Conservation (phyloP, 177 flowering plant genomes). For the Tripterygium wilfordii region DNA sequence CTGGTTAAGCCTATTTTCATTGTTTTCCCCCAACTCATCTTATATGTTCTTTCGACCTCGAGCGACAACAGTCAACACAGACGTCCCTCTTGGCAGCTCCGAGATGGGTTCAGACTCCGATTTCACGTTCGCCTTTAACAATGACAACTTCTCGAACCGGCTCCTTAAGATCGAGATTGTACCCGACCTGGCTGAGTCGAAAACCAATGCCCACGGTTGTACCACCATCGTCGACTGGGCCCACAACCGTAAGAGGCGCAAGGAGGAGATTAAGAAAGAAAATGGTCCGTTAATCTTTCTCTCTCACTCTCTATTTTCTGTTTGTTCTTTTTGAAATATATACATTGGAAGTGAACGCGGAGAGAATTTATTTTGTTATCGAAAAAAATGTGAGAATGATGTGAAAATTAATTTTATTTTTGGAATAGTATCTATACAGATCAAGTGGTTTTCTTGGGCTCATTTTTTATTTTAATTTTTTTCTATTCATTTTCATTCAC, state of each 20-base stretch:
- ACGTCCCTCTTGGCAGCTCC: too few relatives aligned
- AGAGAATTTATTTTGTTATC: neutral
- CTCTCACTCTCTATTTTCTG: neutral
- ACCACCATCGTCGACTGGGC: constrained; percentile 29
- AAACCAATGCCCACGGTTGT: constrained; percentile 15
- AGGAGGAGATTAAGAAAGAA: constrained; percentile 32
- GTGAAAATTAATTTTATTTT: neutral
- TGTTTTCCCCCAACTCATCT: too few relatives aligned
- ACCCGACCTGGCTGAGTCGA: constrained; percentile 16
- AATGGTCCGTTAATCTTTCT: constrained; percentile 13
- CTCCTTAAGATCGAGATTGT: constrained; percentile 35
- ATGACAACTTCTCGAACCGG: constrained; percentile 40
- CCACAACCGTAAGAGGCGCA: constrained; percentile 31
- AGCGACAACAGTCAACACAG: too few relatives aligned
- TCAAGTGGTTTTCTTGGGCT: too few relatives aligned
- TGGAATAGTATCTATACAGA: too few relatives aligned
- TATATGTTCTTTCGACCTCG: too few relatives aligned
- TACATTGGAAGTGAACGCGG: too few relatives aligned
- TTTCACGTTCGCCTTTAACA: constrained; percentile 39
- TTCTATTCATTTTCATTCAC: too few relatives aligned
- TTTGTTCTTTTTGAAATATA: neutral
- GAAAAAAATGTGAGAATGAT: neutral
- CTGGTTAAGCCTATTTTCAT: too few relatives aligned
- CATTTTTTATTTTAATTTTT: too few relatives aligned
- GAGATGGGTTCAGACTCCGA: constrained; percentile 20